phyloP scores from a whole-genome alignment of 305 asterid genomes.

The Striga hermonthica region DNA sequence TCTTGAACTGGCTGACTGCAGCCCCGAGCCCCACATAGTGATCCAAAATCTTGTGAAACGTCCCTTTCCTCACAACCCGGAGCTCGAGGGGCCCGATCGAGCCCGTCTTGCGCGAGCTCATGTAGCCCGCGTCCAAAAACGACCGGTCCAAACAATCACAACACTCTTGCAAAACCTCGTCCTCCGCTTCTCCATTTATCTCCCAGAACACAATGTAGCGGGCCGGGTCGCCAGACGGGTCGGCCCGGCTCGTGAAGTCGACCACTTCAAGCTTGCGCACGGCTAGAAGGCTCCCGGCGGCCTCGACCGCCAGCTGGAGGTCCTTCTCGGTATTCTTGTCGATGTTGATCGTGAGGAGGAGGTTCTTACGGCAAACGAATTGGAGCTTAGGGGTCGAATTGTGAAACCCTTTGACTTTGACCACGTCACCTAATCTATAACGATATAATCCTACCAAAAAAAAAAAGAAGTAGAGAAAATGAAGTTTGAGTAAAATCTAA shows the following conservation, averaged over 20 bases:
- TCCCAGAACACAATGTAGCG: constrained; percentile 90
- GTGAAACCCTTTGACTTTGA: constrained; percentile 81
- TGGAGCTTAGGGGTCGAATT: constrained; percentile 86
- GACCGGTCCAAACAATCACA: constrained; percentile 77
- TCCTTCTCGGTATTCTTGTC: constrained; percentile 97
- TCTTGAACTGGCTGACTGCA: constrained; percentile 96
- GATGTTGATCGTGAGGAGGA: constrained; percentile 72
- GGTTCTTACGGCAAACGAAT: constrained; percentile 75
- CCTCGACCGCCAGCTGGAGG: constrained; percentile 71
- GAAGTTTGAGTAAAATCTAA: too few species aligned
- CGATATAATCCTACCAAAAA: constrained; percentile 76
- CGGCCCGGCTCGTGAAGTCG: constrained; percentile 82
- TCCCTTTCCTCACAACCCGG: constrained; percentile 57
- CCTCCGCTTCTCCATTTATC: constrained; percentile 51
- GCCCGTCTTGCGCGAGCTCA: constrained; percentile 56
- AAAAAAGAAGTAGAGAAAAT: not conserved
- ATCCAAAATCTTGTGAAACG: constrained; percentile 77
- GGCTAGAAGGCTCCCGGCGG: constrained; percentile 52
- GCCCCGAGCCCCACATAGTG: constrained; percentile 82
- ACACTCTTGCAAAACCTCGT: constrained; percentile 57
- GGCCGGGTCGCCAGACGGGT: constrained; percentile 52
- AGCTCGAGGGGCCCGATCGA: constrained; percentile 72
- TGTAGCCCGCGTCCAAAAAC: constrained; percentile 72
- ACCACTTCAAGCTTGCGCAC: constrained; percentile 67
- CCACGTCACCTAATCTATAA: constrained; percentile 81